Evolutionary conservation across 2,329 filamentous ascomycete species (phyloP).

Genomic region (Aspergillus neoniger): DNA sequence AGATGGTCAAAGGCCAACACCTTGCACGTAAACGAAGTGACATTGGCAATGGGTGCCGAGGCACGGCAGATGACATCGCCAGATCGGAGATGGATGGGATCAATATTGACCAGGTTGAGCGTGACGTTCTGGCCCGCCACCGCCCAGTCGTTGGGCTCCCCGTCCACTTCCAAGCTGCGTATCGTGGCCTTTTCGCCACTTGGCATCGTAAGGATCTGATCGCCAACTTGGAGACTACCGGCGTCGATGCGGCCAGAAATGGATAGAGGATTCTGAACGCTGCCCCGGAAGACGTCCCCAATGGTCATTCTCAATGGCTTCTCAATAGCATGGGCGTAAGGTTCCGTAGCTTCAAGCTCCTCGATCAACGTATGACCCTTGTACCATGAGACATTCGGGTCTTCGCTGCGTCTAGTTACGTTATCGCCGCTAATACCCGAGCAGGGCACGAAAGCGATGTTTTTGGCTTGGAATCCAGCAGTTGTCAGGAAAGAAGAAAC

Average conservation of each 20-base stretch:
- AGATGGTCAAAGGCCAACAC: slow-evolving; percentile 87
- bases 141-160: slow-evolving; percentile 76
- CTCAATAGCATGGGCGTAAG: slow-evolving; percentile 68
- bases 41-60: slow-evolving; percentile 66
- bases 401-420: slow-evolving; percentile 57
- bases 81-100: slow-evolving; percentile 75
- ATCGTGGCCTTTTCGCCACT: slow-evolving; percentile 77
- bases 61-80: slow-evolving; percentile 85
- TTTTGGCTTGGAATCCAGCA: slow-evolving; percentile 78
- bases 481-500: slow-evolving; percentile 78
- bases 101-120: slow-evolving; percentile 82
- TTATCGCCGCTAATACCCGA: slow-evolving; percentile 90
- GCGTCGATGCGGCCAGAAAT: slow-evolving; percentile 84
- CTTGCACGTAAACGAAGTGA: slow-evolving; percentile 77
- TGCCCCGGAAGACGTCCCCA: slow-evolving; percentile 79
- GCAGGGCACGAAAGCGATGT: slow-evolving; percentile 83
- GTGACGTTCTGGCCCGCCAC: slow-evolving; percentile 88
- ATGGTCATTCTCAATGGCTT: slow-evolving; percentile 86
- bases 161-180: slow-evolving; percentile 77
- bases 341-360: slow-evolving; percentile 80
- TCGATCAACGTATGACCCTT: slow-evolving; percentile 75
- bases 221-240: slow-evolving; percentile 81
- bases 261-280: slow-evolving; percentile 77
- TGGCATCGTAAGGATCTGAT: slow-evolving; percentile 76
- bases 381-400: slow-evolving; percentile 72